Conservation (phyloP, 108 stramenopile species). For the Mediolabrus comicus region DNA sequence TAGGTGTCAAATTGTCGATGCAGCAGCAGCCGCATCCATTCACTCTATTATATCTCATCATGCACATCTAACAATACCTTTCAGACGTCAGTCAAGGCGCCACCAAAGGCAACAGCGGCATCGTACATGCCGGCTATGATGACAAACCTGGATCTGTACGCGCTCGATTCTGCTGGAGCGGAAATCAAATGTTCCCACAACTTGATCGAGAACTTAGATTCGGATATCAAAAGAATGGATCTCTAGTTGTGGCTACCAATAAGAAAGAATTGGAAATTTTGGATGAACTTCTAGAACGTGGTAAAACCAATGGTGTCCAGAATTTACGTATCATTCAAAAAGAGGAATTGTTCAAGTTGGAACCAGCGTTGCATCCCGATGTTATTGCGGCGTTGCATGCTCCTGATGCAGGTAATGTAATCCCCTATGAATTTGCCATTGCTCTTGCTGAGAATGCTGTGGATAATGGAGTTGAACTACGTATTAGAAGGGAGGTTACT, state of each 20-base stretch:
- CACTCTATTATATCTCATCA: no score
- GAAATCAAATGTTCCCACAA: slow-evolving; percentile 85
- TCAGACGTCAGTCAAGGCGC: slow-evolving; percentile 78
- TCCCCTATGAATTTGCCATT: slow-evolving; percentile 83
- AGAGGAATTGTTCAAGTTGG: slow-evolving; percentile 62
- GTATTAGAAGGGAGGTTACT: slow-evolving; percentile 68
- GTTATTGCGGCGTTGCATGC: slow-evolving; percentile 71
- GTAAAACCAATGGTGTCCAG: slow-evolving; percentile 74
- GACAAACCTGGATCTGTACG: slow-evolving; percentile 72
- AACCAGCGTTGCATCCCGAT: slow-evolving; percentile 61
- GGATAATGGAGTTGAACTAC: slow-evolving; percentile 84
- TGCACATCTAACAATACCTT: no score
- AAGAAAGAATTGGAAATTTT: slow-evolving; percentile 58
- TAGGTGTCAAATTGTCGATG: no score
- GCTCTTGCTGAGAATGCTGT: slow-evolving; percentile 84
- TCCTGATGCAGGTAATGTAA: slow-evolving; percentile 84
- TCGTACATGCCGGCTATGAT: slow-evolving; percentile 87
- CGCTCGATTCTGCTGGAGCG: slow-evolving; percentile 78
- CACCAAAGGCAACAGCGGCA: slow-evolving; percentile 80
- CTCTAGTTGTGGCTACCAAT: slow-evolving; percentile 69
- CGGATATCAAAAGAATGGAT: slow-evolving; percentile 83
- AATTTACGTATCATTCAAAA: slow-evolving; percentile 62
- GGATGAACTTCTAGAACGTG: slow-evolving; percentile 64
- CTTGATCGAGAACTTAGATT: slow-evolving; percentile 76
- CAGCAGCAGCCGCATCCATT: no score